Evolutionary conservation across 2,329 filamentous ascomycete genomes (phyloP).

Genomic region (Penicillium sp.): DNA sequence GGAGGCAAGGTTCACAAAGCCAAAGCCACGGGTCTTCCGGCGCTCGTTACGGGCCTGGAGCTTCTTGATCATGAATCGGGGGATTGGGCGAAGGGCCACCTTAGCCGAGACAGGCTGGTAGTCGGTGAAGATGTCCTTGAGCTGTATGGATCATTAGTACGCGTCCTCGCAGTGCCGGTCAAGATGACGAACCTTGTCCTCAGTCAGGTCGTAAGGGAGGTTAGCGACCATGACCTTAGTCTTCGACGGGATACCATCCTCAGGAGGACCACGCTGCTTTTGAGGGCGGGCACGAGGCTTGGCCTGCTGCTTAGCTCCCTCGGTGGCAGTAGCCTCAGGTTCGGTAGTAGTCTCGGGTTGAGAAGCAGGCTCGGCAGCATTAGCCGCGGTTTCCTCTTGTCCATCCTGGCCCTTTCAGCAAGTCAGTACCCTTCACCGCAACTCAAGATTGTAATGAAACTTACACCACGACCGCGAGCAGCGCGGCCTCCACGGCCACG

Average conservation of each 20-base stretch:
- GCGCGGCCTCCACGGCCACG: constrained; percentile 62
- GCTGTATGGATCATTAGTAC: constrained; percentile 50
- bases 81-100: constrained; percentile 96
- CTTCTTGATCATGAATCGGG: constrained; percentile 99
- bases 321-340: constrained; percentile 33
- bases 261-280: constrained; percentile 87
- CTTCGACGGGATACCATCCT: constrained; percentile 96
- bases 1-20: constrained; percentile 90
- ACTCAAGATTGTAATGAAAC: constrained; percentile 21
- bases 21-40: constrained; percentile 98
- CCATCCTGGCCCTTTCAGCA: constrained; percentile 21
- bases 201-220: constrained; percentile 93
- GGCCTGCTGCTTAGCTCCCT: constrained; percentile 36
- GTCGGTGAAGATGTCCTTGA: constrained; percentile 91
- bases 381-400: constrained; percentile 24
- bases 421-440: background rate
- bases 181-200: constrained; percentile 71
- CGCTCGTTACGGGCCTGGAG: constrained; percentile 95
- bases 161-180: background rate
- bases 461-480: constrained; percentile 56
- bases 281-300: constrained; percentile 50
- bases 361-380: constrained; percentile 45
- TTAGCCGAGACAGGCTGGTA: constrained; percentile 94
- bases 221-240: constrained; percentile 99
- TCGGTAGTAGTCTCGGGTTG: constrained; percentile 55